Evolutionary conservation across 2,329 filamentous ascomycete genomes (phyloP), one percentile per base, ranked within the genome.

Genomic region (Huntiella abstrusa): DNA sequence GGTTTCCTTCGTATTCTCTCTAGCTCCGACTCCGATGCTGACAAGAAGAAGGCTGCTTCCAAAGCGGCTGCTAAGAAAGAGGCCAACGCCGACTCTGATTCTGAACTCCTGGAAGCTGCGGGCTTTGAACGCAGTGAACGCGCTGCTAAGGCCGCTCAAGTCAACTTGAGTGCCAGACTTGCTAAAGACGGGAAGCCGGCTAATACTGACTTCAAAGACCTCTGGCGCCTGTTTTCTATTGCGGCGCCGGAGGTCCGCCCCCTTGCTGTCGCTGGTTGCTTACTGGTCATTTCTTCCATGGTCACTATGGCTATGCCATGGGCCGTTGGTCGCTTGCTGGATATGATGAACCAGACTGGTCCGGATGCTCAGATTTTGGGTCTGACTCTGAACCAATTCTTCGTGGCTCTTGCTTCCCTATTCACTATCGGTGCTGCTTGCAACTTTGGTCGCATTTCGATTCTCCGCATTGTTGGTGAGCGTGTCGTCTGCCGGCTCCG

Each of bases 261-360:
- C 61, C 75, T 98, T 12, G 70, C 68, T 5, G 62, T 82, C 52
- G 92, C 92, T 3, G 88, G 96, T 59, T 60, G 81, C 47, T 82
- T 94, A 58, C 69, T 98, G 43, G 69, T 98, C 49, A 70, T 95
- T 51, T 95, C 88, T 12, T 96, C 88, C 3, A 73, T 77, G 44
- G 86, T 98, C 54, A 93, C 87, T 48, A 93, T 98, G 82, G 87
- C 85, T 2, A 83, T 98, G 50, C 91, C 91, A 1, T 94, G 95
- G 59, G 93, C 87, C 0, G 93, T 98, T 53, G 91, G 91, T 48
- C 88, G 87, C 58, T 93, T 98, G 51, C 68, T 98, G 59, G 91
- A 98, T 62, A 75, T 91, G 45, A 85, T 88, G 49, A 49, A 46
- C 19, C 92, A 86, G 7, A 81, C 86, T 56, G 70, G 74, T 36